A percentile compares a stretch with the other conserved stretches of the same genome.
phyloP scores from a whole-genome alignment of 2,329 filamentous ascomycete genomes.

The Colletotrichum sp. region DNA sequence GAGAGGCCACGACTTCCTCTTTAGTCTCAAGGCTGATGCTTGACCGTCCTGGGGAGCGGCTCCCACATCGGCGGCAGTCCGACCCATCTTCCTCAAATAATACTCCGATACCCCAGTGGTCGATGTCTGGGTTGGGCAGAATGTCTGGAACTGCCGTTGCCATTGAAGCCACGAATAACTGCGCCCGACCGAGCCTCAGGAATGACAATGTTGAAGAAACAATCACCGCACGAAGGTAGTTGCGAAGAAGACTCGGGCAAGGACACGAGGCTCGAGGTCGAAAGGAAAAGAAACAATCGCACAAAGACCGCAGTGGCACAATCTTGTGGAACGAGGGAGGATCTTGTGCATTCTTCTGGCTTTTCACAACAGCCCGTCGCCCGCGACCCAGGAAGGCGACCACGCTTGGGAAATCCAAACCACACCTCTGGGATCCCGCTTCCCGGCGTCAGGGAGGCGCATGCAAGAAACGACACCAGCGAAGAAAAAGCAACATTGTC shows the following conservation, averaged over 20 bases:
- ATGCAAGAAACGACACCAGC: neutral
- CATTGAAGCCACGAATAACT: neutral
- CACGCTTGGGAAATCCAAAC: neutral
- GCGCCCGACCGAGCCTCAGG: neutral
- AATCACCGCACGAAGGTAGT: neutral
- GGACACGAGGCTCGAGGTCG: neutral
- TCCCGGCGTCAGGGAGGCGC: neutral
- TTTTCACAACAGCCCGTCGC: neutral
- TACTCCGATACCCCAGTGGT: neutral
- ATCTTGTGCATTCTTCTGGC: neutral
- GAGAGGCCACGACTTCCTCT: too few species aligned
- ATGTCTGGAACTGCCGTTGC: neutral
- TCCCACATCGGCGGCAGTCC: neutral
- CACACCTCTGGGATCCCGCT: constrained; percentile 8
- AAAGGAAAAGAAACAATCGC: constrained; percentile 1
- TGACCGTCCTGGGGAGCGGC: neutral
- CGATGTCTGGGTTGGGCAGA: neutral
- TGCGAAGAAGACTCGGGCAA: neutral
- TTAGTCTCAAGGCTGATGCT: neutral
- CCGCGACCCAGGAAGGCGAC: neutral
- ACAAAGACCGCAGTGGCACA: neutral
- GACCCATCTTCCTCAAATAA: neutral
- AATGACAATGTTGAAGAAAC: neutral
- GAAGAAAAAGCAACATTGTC: neutral
- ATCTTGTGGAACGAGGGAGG: neutral